These are phyloP conservation scores for Trichoderma sp. DNA, from an alignment of 2,329 filamentous ascomycete genomes.

Conservation along the genomic window DNA sequence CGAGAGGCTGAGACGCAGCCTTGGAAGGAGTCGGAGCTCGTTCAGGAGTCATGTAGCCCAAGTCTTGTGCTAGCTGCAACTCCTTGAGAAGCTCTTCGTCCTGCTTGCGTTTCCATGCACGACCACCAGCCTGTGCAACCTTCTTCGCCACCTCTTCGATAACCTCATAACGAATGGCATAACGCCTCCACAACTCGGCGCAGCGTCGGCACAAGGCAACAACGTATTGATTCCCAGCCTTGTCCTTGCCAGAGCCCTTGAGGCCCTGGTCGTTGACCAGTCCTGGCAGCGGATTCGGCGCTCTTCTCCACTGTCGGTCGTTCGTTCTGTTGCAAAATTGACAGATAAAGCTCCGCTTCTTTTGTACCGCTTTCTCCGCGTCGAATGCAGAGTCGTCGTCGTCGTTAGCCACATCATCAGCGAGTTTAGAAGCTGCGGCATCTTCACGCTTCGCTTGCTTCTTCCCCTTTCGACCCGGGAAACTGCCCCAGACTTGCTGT, in stretches of 20 bases:
- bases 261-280: conserved; percentile 62
- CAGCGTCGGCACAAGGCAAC: conserved; percentile 87
- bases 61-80: conserved; percentile 62
- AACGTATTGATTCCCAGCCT: conserved; percentile 63
- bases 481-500: conserved; percentile 85
- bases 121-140: conserved; percentile 72
- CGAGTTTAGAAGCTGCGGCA: conserved; percentile 68
- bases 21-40: conserved; percentile 38
- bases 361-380: conserved; percentile 72
- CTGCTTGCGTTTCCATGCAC: conserved; percentile 81
- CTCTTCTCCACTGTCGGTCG: conserved; percentile 88
- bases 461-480: conserved; percentile 81
- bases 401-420: conserved; percentile 90
- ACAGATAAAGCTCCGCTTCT: conserved; percentile 84
- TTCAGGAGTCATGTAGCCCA: conserved; percentile 44
- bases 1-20: conserved; percentile 25
- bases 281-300: conserved; percentile 69
- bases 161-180: conserved; percentile 94
- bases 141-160: conserved; percentile 89
- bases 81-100: conserved; percentile 88
- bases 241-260: conserved; percentile 67
- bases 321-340: conserved; percentile 83
- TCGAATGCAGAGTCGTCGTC: conserved; percentile 96
- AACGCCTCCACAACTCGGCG: conserved; percentile 90
- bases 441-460: conserved; percentile 77